Base-by-base conservation (phyloP, 495 filamentous ascomycete species). In the Lasiosphaeris hirsuta region DNA sequence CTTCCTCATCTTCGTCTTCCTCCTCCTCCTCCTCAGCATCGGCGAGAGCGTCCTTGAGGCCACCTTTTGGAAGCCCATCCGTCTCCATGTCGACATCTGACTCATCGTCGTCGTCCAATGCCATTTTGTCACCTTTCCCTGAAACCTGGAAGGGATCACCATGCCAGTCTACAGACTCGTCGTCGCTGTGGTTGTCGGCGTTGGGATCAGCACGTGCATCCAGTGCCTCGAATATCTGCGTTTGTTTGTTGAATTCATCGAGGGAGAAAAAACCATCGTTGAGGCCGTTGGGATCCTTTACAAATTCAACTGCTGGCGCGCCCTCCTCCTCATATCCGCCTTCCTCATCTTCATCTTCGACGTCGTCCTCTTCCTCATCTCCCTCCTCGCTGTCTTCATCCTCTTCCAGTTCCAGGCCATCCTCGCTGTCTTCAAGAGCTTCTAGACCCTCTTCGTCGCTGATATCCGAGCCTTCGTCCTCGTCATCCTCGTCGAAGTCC, bases 221-320 rank as follows among this genome's bases (percentile, higher is more conserved):
- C 69, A 89, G 86, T 62, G 87, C 84, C 69, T 97, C 95, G 35
- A 95, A 81, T 56, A 86, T 82, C 63, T 96, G 89, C 4, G 90
- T 87, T 65, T 95, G 88, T 63, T 86, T 90, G 79, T 98, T 98
- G 81, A 98, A 98, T 50, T 96, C 86, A 58, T 97, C 92, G 59
- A 98, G 96, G 1, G 90, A 96, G 74, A 98, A 98, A 74, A 98
- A 98, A 4, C 91, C 94, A 65, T 98, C 94, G 68, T 98, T 98
- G 69, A 90, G 72, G 23, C 83, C 80, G 59, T 78, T 67, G 36
- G 79, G 75, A 49, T 82, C 80, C 51, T 81, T 74, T 13, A 79
- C 71, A 23, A 77, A 64, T 33, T 72, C 71, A n/a, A 75, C 71
- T 18, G 61, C 62, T 3, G 70, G 69, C 18, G 74, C 74, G 6